Base-by-base conservation (phyloP, 2,329 filamentous ascomycete genomes). In the Dryadomyces quercus-mongolicae region DNA sequence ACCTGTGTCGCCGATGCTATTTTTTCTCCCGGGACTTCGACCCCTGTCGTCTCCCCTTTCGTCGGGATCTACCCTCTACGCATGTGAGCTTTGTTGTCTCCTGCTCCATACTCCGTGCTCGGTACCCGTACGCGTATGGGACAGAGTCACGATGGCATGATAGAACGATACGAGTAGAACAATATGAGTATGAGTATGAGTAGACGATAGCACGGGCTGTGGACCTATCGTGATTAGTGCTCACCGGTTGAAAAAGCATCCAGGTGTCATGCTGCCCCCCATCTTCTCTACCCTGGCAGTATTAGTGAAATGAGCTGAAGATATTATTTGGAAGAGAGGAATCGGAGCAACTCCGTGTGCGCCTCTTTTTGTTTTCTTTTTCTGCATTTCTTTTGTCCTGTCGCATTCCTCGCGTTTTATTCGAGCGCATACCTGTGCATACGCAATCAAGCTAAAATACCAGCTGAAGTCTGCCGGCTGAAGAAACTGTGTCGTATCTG, bases 301-400 rank as follows among this genome's bases (percentile, higher is more conserved):
- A 25, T n/a, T 52, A 22, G 42, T 36, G 22, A 45, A 40, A 49
- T 49, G 48, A 49, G 48, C 48, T 49, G 48, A 49, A 49, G 48
- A 49, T n/a, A 49, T 4, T 40, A 13, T 40, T 40, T 31, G 25
- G 25, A 31, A 31, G 36, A 16, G 10, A n/a, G 36, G 8, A 16
- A 12, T 40, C 36, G 36, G 36, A 9, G 36, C 36, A 47, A 49
- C 16, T 47, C 15, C 21, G 25, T 21, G 2, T 10, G 20, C 10
- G 21, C 20, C 22, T 47, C 25, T 25, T 47, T 47, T 47, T 47
- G 7, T 20, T 13, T 13, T 13, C 13, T 18, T 20, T 31, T 31
- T 31, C 25, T n/a, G n/a, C n/a, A n/a, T n/a, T n/a, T n/a, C n/a
- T 8, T 5, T 31, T 13, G 20, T 47, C 25, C 25, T 47, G 7